Conservation (phyloP, 495 filamentous ascomycete species). For the Xylaria scruposa region DNA sequence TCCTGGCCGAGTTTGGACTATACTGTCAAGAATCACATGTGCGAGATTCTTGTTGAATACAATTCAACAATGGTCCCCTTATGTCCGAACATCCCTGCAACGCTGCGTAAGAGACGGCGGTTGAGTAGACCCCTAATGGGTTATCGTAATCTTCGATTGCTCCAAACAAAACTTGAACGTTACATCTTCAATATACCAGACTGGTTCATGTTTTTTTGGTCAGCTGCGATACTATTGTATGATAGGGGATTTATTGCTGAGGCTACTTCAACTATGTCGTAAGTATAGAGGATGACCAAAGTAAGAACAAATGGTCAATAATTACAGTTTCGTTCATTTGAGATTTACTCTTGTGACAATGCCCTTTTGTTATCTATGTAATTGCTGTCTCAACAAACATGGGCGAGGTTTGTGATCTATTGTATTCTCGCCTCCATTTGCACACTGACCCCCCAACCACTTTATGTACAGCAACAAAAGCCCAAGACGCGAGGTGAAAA, state of each 20-base stretch:
- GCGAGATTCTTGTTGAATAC: background rate
- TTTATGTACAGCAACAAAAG: constrained; percentile 17
- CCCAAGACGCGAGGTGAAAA: constrained; percentile 17
- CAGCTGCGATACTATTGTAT: background rate
- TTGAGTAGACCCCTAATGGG: background rate
- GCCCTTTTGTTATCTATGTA: background rate
- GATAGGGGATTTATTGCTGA: background rate
- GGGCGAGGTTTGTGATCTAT: constrained; percentile 8
- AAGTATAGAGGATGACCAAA: background rate
- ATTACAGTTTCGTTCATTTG: background rate
- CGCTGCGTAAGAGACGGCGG: background rate
- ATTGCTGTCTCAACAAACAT: constrained; percentile 4
- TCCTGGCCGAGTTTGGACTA: background rate
- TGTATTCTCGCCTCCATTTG: constrained; percentile 13
- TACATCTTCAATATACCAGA: no score
- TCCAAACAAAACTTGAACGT: background rate
- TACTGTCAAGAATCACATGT: background rate
- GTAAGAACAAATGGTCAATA: background rate
- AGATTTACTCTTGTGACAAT: background rate
- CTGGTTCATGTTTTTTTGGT: no score
- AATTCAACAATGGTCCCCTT: background rate
- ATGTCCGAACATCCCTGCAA: background rate
- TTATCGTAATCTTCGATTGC: background rate
- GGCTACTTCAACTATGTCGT: background rate
- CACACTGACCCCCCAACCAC: background rate